Conservation (phyloP, 208 protist species). For the Borovskyia barvae region DNA sequence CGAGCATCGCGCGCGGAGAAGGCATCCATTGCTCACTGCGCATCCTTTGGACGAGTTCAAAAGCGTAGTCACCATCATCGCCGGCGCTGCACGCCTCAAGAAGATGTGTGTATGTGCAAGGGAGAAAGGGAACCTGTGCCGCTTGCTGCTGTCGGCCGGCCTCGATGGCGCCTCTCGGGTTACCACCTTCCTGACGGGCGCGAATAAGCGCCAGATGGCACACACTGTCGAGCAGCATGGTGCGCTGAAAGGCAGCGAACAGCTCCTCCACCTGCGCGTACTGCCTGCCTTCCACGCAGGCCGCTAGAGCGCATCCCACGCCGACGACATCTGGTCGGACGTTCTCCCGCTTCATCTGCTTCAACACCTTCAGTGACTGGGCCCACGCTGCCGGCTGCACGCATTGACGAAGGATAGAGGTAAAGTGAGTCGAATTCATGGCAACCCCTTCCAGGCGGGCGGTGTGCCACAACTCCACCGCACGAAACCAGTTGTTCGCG, state of each 20-base stretch:
- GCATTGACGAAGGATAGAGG: conserved; percentile 78
- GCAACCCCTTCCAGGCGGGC: conserved; percentile 80
- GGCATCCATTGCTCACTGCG: conserved; percentile 53
- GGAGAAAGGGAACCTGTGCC: conserved; percentile 61
- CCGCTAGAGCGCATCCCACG: conserved; percentile 59
- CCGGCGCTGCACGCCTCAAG: conserved; percentile 49
- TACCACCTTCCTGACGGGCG: conserved; percentile 35
- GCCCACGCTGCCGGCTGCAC: conserved; percentile 66
- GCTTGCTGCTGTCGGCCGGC: conserved; percentile 52
- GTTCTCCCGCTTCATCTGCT: conserved; percentile 65
- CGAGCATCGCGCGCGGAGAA: conserved; percentile 21
- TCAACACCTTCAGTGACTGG: conserved; percentile 47
- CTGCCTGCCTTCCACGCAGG: conserved; percentile 50
- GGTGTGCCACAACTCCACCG: conserved; percentile 81
- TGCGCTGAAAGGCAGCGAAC: conserved; percentile 42
- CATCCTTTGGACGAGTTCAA: conserved; percentile 61
- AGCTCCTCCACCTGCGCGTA: conserved; percentile 45
- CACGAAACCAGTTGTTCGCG: conserved; percentile 78
- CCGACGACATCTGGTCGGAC: conserved; percentile 70
- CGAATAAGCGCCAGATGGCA: conserved; percentile 79
- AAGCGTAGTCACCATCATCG: conserved; percentile 47
- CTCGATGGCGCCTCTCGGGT: conserved; percentile 32
- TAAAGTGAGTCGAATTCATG: conserved; percentile 71
- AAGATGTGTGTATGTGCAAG: conserved; percentile 64
- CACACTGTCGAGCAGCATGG: conserved; percentile 75